phyloP scores from a whole-genome alignment of 768 basidiomycete genomes.

The Hygrophorus russula region DNA sequence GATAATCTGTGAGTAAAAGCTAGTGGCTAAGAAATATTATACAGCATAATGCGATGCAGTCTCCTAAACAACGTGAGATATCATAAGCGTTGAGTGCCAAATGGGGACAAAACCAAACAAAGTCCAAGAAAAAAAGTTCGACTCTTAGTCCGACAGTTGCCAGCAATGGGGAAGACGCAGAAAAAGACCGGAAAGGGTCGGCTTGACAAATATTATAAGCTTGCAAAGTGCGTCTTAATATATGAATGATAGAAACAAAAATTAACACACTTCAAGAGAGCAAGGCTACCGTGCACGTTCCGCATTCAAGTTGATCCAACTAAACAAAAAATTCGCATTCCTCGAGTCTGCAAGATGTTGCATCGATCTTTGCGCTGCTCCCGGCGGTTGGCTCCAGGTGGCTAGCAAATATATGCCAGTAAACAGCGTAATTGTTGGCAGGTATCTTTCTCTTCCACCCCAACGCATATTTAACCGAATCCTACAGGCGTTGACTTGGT shows the following conservation, averaged over 20 bases:
- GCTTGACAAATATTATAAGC: slow-evolving; percentile 94
- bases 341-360: slow-evolving; percentile 84
- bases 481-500: slow-evolving; percentile 84
- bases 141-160: background rate
- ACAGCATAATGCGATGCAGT: slow-evolving; percentile 59
- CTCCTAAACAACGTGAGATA: no score
- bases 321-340: slow-evolving; percentile 96
- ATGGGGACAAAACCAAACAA: no score
- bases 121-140: background rate
- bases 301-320: slow-evolving; percentile 96
- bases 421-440: slow-evolving; percentile 86
- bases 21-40: slow-evolving; percentile 6
- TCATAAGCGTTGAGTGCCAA: no score
- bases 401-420: slow-evolving; percentile 95
- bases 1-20: background rate
- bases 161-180: slow-evolving; percentile 61
- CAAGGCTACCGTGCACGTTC: slow-evolving; percentile 99
- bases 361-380: slow-evolving; percentile 97
- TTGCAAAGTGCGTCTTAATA: slow-evolving; percentile 58
- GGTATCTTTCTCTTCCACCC: slow-evolving; percentile 15
- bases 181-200: slow-evolving; percentile 97
- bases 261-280: slow-evolving; percentile 46
- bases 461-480: slow-evolving; percentile 7
- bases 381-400: slow-evolving; percentile 98
- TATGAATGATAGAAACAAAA: slow-evolving; percentile 3